Conservation (phyloP, 148 eudicot species). For the Vaccinium corymbosum region DNA sequence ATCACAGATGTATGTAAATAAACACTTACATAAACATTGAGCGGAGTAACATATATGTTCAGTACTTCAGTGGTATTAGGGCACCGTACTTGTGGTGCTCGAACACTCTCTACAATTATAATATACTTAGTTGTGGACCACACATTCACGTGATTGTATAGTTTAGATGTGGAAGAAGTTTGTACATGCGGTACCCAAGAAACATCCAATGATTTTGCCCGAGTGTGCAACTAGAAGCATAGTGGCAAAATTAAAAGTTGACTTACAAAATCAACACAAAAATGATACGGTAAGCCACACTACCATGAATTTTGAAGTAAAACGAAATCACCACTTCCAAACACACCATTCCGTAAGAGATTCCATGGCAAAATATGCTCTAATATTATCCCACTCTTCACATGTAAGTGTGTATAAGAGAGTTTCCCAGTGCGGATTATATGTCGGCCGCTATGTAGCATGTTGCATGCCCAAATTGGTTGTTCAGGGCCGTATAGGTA, state of each 20-base stretch:
- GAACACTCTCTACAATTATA: background rate
- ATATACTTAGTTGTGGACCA: background rate
- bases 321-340: background rate
- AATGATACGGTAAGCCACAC: background rate
- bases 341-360: background rate
- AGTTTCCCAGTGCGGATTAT: too few relatives aligned
- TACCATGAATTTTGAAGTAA: background rate
- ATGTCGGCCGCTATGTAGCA: background rate
- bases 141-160: background rate
- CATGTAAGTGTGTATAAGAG: too few relatives aligned
- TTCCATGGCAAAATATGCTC: background rate
- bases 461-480: background rate
- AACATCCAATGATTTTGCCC: background rate
- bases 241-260: too few relatives aligned
- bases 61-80: background rate
- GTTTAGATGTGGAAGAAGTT: background rate
- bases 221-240: too few relatives aligned
- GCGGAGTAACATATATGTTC: background rate
- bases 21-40: background rate
- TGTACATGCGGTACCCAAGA: background rate
- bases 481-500: background rate
- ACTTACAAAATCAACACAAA: background rate
- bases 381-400: too few relatives aligned
- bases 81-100: too few relatives aligned
- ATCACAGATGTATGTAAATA: too few relatives aligned